Conservation (phyloP, 2,329 filamentous ascomycete genomes). For the Penicillium oxalicum region DNA sequence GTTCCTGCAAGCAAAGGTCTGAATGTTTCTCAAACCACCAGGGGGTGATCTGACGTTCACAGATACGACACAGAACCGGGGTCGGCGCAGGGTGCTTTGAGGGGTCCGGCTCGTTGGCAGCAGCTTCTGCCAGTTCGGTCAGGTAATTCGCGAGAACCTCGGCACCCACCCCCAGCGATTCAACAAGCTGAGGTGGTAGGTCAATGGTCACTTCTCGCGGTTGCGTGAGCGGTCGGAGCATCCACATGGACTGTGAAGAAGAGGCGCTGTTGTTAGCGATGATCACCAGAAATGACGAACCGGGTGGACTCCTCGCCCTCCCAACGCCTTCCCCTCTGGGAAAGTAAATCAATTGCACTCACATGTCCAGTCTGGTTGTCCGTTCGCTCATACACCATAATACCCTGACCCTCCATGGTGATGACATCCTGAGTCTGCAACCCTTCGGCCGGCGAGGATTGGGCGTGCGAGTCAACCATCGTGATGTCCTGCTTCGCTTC, state of each 20-base stretch:
- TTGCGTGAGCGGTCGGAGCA: constrained; percentile 85
- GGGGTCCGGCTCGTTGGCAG: constrained; percentile 65
- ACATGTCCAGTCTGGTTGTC: constrained; percentile 87
- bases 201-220: constrained; percentile 95
- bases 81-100: constrained; percentile 71
- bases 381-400: constrained; percentile 91
- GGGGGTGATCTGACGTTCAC: constrained; percentile 90
- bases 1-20: constrained; percentile 90
- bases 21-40: constrained; percentile 99
- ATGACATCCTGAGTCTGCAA: constrained; percentile 50
- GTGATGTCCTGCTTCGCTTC: constrained; percentile 8
- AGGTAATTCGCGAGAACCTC: constrained; percentile 93
- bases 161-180: constrained; percentile 87
- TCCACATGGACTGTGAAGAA: constrained; percentile 85
- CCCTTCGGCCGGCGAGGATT: constrained; percentile 37
- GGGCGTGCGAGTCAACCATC: constrained; percentile 19
- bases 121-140: constrained; percentile 78
- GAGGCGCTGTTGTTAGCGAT: not conserved
- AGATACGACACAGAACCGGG: constrained; percentile 90
- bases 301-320: no score
- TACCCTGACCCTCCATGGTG: constrained; percentile 90
- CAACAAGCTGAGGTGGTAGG: constrained; percentile 79
- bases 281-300: no score
- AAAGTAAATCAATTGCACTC: constrained; percentile 31
- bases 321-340: no score